These are phyloP conservation scores for Hygrophoropsis aurantiaca DNA, from an alignment of 768 basidiomycete species.

Conservation along the genomic window DNA sequence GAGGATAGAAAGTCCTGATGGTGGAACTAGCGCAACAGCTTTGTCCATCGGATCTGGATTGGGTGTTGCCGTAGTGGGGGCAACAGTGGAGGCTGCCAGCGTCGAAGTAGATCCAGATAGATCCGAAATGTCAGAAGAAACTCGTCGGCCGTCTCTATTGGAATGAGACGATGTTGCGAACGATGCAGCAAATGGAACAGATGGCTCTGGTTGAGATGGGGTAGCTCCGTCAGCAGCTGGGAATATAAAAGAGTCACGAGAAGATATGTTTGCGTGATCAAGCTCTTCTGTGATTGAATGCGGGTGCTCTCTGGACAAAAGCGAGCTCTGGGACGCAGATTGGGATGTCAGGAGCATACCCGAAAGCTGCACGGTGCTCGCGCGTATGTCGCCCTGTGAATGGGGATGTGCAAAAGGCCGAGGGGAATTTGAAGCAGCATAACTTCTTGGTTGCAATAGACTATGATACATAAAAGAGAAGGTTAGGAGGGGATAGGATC, in stretches of 20 bases:
- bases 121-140: conserved; percentile 18
- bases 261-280: conserved; percentile 5
- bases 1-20: conserved; percentile 38
- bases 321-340: conserved; percentile 5
- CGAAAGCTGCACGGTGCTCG: conserved; percentile 66
- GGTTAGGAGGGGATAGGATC: conserved; percentile 11
- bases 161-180: conserved; percentile 5
- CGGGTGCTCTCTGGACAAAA: background rate
- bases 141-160: conserved; percentile 20
- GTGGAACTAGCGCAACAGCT: conserved; percentile 13
- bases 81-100: conserved; percentile 16
- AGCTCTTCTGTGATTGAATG: conserved; percentile 3
- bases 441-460: conserved; percentile 57
- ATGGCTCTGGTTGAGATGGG: conserved; percentile 9
- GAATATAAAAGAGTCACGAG: conserved; percentile 40
- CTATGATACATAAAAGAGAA: conserved; percentile 32
- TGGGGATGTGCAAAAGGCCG: conserved; percentile 35
- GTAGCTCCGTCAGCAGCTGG: conserved; percentile 25
- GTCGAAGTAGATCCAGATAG: conserved; percentile 31
- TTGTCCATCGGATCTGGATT: conserved; percentile 11
- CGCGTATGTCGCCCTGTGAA: conserved; percentile 64
- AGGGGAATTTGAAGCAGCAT: conserved; percentile 29
- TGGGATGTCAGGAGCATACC: conserved; percentile 41
- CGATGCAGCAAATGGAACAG: no score
- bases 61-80: conserved; percentile 1